phyloP scores from a whole-genome alignment of 176 grass and related monocot genomes.

The Pharus latifolius region DNA sequence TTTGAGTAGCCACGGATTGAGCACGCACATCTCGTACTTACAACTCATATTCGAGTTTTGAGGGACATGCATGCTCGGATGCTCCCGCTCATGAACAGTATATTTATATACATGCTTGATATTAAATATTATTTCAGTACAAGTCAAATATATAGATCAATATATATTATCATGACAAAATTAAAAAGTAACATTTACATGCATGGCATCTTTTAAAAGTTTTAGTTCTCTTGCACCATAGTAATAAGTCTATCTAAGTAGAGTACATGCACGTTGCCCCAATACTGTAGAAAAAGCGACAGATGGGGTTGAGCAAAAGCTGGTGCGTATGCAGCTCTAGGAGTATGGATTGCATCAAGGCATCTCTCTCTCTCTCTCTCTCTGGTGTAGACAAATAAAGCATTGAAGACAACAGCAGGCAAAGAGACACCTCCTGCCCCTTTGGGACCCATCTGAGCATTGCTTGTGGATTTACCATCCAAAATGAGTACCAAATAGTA shows the following conservation, averaged over 20 bases:
- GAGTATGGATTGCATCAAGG: neutral
- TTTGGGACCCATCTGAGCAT: slow-evolving; percentile 20
- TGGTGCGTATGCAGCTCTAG: slow-evolving; percentile 16
- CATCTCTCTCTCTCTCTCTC: neutral
- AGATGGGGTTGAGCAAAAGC: slow-evolving; percentile 35
- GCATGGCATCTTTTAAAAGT: neutral
- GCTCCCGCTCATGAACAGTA: no score
- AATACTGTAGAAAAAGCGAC: slow-evolving; percentile 24
- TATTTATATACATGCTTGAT: no score
- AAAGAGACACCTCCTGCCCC: slow-evolving; percentile 22
- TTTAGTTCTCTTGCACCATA: slow-evolving; percentile 5
- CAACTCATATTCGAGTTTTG: no score
- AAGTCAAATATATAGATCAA: no score
- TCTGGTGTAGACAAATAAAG: slow-evolving; percentile 13
- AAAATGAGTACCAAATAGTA: no score
- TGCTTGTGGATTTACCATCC: slow-evolving; percentile 29
- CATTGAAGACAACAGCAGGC: slow-evolving; percentile 44
- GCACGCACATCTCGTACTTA: no score
- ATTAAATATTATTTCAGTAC: no score
- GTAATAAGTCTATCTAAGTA: neutral
- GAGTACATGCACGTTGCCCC: slow-evolving; percentile 22
- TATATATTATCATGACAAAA: no score
- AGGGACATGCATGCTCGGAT: no score
- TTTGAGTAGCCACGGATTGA: no score
- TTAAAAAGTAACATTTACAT: slow-evolving; percentile 29